phyloP scores from a whole-genome alignment of 192 early-diverging fungal genomes.

The Allomyces arbusculus region DNA sequence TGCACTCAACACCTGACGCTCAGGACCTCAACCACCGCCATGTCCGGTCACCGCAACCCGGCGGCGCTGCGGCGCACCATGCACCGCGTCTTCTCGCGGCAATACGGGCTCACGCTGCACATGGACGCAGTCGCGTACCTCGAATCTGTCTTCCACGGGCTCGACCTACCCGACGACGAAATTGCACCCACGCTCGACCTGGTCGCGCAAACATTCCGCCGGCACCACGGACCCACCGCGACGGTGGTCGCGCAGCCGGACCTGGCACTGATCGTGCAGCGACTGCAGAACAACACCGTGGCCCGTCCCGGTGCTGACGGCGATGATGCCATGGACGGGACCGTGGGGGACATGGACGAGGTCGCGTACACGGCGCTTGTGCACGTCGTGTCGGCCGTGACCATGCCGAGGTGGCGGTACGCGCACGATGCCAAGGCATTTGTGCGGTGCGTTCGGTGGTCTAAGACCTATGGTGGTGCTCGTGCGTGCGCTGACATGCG shows the following conservation, averaged over 20 bases:
- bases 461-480: neutral
- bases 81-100: neutral
- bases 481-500: neutral
- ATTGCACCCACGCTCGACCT: neutral
- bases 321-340: too few species aligned
- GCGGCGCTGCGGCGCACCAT: neutral
- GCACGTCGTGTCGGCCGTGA: conserved; percentile 53
- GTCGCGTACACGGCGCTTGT: conserved; percentile 34
- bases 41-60: too few species aligned
- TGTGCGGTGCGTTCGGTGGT: conserved; percentile 13
- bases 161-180: neutral
- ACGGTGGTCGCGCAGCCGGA: neutral
- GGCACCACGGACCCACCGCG: neutral
- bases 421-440: conserved; percentile 44
- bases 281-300: neutral
- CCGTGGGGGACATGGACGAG: conserved; percentile 2
- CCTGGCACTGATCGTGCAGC: neutral
- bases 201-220: neutral
- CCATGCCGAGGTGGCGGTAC: conserved; percentile 47
- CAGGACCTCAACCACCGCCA: too few species aligned
- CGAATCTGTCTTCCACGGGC: neutral
- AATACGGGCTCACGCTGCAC: neutral
- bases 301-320: too few species aligned
- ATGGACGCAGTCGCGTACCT: neutral
- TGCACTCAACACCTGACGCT: too few species aligned